Evolutionary conservation across 192 early-diverging fungal species (phyloP).

Genomic region (Tieghemiomyces parasiticus): DNA sequence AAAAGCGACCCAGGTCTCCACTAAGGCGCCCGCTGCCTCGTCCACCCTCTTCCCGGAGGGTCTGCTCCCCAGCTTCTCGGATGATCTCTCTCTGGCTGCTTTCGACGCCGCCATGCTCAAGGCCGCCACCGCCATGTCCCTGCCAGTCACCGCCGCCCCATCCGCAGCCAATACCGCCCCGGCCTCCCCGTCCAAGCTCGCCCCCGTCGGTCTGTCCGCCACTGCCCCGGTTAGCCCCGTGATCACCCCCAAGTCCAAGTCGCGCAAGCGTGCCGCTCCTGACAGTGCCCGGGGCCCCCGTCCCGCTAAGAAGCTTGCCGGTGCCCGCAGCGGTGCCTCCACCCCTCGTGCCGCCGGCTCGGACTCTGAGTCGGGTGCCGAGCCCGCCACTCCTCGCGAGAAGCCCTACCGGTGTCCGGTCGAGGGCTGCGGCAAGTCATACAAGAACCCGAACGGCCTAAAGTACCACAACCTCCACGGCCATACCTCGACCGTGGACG

Average conservation of each 20-base stretch:
- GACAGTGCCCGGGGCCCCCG: slow-evolving; percentile 13
- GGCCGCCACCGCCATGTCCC: slow-evolving; percentile 18
- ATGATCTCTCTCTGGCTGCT: slow-evolving; percentile 2
- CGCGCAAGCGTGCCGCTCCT: slow-evolving; percentile 23
- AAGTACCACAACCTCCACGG: slow-evolving; percentile 98
- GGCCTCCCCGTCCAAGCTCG: slow-evolving; percentile 10
- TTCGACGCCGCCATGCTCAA: slow-evolving; percentile 15
- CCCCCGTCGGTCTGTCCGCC: background rate
- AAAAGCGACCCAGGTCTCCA: background rate
- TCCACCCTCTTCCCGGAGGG: background rate
- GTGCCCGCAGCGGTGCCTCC: slow-evolving; percentile 9
- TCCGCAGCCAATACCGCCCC: slow-evolving; percentile 18
- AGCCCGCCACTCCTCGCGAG: slow-evolving; percentile 36
- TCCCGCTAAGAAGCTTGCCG: slow-evolving; percentile 22
- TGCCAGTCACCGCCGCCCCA: slow-evolving; percentile 17
- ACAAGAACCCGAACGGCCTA: slow-evolving; percentile 97
- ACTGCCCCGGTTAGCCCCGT: background rate
- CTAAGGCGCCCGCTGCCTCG: background rate
- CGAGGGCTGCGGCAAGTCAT: slow-evolving; percentile 79
- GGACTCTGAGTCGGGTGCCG: slow-evolving; percentile 23
- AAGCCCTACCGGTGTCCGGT: slow-evolving; percentile 85
- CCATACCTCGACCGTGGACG: slow-evolving; percentile 49
- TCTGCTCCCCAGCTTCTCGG: background rate
- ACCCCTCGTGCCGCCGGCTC: slow-evolving; percentile 19
- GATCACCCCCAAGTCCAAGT: slow-evolving; percentile 7